Evolutionary conservation across 163 green algal genomes (phyloP).

Genomic region (Scenedesmus sp.): DNA sequence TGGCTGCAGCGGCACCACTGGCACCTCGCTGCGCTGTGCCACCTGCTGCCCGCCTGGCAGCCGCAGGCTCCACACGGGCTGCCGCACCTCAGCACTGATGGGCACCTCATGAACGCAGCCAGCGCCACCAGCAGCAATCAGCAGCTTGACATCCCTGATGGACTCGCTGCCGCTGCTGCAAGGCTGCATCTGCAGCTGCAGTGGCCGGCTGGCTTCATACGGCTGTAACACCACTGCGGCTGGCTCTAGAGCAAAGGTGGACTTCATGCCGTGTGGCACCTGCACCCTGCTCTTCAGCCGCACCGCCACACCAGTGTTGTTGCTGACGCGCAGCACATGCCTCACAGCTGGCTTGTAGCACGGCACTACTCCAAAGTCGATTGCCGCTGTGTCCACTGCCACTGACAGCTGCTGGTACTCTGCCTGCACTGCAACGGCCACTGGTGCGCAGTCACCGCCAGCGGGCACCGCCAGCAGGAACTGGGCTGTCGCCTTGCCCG

Average conservation of each 20-base stretch:
- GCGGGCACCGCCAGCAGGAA: not conserved
- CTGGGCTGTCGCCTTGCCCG: not conserved
- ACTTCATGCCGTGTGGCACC: not conserved
- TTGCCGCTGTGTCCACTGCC: slow-evolving; percentile 7
- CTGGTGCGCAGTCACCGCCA: not conserved
- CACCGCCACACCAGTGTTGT: slow-evolving; percentile 20
- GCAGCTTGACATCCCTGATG: slow-evolving; percentile 6
- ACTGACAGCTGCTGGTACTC: slow-evolving; percentile 36
- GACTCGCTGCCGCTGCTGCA: slow-evolving; percentile 9
- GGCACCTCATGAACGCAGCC: not conserved
- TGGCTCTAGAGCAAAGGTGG: not conserved
- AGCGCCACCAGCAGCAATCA: slow-evolving; percentile 10
- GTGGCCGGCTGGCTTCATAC: not conserved
- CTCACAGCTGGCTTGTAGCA: not conserved
- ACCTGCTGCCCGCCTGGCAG: not conserved
- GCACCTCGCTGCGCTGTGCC: not conserved
- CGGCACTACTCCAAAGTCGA: slow-evolving; percentile 32
- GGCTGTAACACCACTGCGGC: not conserved
- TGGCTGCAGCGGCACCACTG: slow-evolving; percentile 10
- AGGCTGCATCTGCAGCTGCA: not conserved
- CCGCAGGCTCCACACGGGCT: not conserved
- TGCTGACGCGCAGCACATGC: slow-evolving; percentile 18
- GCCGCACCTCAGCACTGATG: slow-evolving; percentile 5
- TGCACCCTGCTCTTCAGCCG: not conserved
- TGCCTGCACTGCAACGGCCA: not conserved